Evolutionary conservation across 1,284 basidiomycete genomes (phyloP).

Genomic region (Sanguinoderma infundibulare): DNA sequence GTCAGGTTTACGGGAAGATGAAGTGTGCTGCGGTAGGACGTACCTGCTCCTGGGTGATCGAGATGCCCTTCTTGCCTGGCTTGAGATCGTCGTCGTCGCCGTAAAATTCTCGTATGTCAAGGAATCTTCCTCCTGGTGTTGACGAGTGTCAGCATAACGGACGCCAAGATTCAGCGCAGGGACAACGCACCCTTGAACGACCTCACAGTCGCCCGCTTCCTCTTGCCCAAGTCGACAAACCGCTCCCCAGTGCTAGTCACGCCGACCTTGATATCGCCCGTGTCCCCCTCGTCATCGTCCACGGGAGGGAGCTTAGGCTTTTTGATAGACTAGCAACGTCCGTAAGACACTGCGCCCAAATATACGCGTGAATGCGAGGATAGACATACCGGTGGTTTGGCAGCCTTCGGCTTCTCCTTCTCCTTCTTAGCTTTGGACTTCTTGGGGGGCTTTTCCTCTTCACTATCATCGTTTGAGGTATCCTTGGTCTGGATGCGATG

Average conservation of each 20-base stretch:
- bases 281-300: neutral
- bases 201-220: conserved; percentile 70
- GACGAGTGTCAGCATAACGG: neutral
- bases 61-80: conserved; percentile 85
- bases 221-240: conserved; percentile 72
- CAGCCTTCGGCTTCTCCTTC: conserved; percentile 8
- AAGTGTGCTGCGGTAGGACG: conserved; percentile 25
- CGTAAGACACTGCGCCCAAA: too few species aligned
- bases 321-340: neutral
- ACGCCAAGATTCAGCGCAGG: neutral
- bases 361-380: neutral
- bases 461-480: conserved; percentile 13
- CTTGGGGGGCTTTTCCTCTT: conserved; percentile 15
- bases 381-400: conserved; percentile 15
- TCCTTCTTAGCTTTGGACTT: conserved; percentile 15
- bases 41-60: conserved; percentile 73
- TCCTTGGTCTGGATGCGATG: neutral
- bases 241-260: conserved; percentile 57
- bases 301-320: neutral
- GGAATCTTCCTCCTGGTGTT: conserved; percentile 53
- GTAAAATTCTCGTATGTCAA: conserved; percentile 86
- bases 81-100: conserved; percentile 66
- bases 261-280: conserved; percentile 12
- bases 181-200: conserved; percentile 63
- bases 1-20: neutral